These are phyloP conservation scores for peach (Prunus persica) DNA, from an alignment of 306 rosid genomes.

Conservation along the genomic window DNA sequence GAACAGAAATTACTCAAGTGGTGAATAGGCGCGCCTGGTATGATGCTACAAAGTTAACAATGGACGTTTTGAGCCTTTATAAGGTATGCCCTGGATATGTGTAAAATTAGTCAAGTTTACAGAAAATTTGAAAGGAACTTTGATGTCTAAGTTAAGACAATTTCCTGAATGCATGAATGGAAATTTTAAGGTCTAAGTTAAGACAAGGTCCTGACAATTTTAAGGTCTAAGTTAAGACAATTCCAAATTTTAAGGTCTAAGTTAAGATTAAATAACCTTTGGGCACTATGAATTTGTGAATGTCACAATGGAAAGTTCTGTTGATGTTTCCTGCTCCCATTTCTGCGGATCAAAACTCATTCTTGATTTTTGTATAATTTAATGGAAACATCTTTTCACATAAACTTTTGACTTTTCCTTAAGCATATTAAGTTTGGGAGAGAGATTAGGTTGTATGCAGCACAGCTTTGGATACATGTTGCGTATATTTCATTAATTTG, in stretches of 20 bases:
- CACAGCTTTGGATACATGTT: background rate
- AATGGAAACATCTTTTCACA: background rate
- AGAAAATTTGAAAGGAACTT: background rate
- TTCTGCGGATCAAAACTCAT: background rate
- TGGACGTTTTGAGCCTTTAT: slow-evolving; percentile 66
- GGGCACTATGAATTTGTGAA: background rate
- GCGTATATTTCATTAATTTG: background rate
- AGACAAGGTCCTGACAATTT: background rate
- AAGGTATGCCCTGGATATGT: slow-evolving; percentile 42
- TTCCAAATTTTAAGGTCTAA: background rate
- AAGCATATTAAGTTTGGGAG: background rate
- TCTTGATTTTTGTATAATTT: background rate
- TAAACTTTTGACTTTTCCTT: background rate
- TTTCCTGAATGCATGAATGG: background rate
- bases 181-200: background rate
- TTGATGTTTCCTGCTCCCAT: background rate
- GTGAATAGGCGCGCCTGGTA: slow-evolving; percentile 92
- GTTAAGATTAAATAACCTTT: background rate
- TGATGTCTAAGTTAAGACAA: background rate
- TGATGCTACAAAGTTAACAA: slow-evolving; percentile 68
- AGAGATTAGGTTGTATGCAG: background rate
- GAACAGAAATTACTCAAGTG: slow-evolving; percentile 86
- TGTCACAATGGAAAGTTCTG: background rate
- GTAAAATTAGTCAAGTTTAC: background rate
- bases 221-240: background rate